phyloP scores from a whole-genome alignment of 2,329 filamentous ascomycete genomes.

The Cladophialophora psammophila region DNA sequence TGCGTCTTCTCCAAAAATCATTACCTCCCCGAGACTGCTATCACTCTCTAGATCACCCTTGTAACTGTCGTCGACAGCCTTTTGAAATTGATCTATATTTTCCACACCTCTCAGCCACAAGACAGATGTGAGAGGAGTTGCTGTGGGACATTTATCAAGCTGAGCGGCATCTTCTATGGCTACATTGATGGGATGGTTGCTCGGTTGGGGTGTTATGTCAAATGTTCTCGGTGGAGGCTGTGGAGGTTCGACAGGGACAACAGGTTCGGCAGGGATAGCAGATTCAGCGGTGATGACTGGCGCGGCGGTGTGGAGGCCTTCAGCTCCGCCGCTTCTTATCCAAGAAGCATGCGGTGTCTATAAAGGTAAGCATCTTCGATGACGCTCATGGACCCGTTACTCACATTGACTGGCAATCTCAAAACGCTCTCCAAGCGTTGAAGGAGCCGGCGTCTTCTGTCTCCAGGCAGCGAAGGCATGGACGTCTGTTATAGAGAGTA shows the following conservation, averaged over 20 bases:
- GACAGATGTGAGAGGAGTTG: background rate
- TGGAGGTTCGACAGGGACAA: no score
- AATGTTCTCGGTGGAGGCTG: no score
- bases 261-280: no score
- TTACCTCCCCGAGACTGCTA: background rate
- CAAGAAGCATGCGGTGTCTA: background rate
- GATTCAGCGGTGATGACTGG: no score
- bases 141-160: background rate
- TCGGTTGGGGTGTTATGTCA: background rate
- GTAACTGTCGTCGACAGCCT: background rate
- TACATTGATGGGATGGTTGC: background rate
- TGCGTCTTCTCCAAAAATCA: conserved; percentile 2
- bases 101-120: background rate
- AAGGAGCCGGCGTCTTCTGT: conserved; percentile 2
- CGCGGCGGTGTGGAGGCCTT: background rate
- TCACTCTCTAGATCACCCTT: background rate
- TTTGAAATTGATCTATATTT: background rate
- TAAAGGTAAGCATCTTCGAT: background rate
- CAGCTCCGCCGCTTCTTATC: background rate
- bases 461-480: background rate
- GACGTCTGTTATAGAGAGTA: no score
- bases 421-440: background rate
- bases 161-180: background rate
- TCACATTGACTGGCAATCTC: background rate
- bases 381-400: background rate